Percentiles rank a stretch among this genome's conserved stretches.
Conservation (phyloP, 176 grass and related monocot species). For the Puccinellia tenuiflora region DNA sequence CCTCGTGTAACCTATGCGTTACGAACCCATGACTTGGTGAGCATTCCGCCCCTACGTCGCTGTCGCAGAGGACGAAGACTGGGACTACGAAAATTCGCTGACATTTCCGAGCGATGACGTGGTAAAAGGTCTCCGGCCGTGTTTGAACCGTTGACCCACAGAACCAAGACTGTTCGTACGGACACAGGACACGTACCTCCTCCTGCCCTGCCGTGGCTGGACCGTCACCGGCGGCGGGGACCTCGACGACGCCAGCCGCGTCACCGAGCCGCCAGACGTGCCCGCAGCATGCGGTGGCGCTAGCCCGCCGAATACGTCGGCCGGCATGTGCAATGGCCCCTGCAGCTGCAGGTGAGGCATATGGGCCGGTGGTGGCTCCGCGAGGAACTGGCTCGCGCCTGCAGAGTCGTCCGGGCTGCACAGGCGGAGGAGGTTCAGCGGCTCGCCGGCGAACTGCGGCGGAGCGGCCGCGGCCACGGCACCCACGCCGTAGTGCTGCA, state of each 20-base stretch:
- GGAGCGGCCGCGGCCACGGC: neutral
- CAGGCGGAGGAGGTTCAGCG: conserved; percentile 3
- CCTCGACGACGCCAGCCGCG: conserved; percentile 1
- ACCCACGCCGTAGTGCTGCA: neutral
- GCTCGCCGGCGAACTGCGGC: neutral
- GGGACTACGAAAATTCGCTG: conserved; percentile 38
- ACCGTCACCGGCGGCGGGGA: conserved; percentile 10
- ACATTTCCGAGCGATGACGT: conserved; percentile 21
- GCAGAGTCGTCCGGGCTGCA: neutral
- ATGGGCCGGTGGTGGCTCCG: neutral
- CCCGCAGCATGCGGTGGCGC: neutral
- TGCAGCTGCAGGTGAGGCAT: neutral
- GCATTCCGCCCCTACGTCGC: neutral
- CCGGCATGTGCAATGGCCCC: neutral
- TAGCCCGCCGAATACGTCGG: neutral
- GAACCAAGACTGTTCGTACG: neutral
- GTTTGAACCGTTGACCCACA: conserved; percentile 46
- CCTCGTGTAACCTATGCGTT: neutral
- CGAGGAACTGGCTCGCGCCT: neutral
- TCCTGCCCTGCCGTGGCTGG: conserved; percentile 29
- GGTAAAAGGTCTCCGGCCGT: conserved; percentile 24
- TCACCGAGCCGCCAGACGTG: neutral
- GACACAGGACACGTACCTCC: conserved; percentile 24
- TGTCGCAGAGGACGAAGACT: neutral
- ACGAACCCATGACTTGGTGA: conserved; percentile 6